Base-by-base conservation (phyloP, 192 early-diverging fungal genomes). In the Coemansia sp. region DNA sequence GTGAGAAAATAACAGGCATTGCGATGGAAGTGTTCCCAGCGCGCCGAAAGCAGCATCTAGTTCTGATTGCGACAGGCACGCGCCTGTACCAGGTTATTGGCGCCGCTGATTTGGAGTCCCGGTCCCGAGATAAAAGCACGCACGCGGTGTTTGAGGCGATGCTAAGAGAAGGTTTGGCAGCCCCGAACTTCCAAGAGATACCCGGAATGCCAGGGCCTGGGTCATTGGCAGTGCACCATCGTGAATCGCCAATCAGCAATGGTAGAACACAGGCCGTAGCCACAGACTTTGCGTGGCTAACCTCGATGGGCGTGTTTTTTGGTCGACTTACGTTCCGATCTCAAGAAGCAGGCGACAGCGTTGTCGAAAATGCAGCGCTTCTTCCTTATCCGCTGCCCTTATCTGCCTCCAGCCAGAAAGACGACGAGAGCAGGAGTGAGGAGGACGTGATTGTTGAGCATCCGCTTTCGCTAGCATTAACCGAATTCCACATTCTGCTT, bases 71-170 rank as follows among this genome's bases (percentile, higher is more conserved):
- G 8, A 96, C 97, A 0, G 86, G 92, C 0, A 94, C 86, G 0
- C 87, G 91, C n/a, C 83, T 99, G 20, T 99, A 99, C 73, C 95
- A 97, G 68, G 92, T 96, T 48, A 85, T 98, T 65, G 95, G 95
- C 0, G 75, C 81, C 2, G 85, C 86, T 11, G 83, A 83, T 21
- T 70, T 86, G 0, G 73, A 73, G 38, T 35, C 71, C 34, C 70
- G 65, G 34, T 44, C 64, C 6, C 84, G 85, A 24, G 87, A 87
- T 24, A 85, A 85, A 20, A 33, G 34, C 6, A 20, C 33, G 12
- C 68, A 66, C 26, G 83, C 87, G 10, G 89, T 93, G 76, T 99
- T 98, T 83, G 89, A 88, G 36, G 72, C 74, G 7, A 70, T 99
- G 48, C 93, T 99, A 64, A 68, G 79, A 5, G 76, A 84, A 7